These are phyloP conservation scores for Capronia epimyces DNA, from an alignment of 2,329 filamentous ascomycete species.

Conservation along the genomic window DNA sequence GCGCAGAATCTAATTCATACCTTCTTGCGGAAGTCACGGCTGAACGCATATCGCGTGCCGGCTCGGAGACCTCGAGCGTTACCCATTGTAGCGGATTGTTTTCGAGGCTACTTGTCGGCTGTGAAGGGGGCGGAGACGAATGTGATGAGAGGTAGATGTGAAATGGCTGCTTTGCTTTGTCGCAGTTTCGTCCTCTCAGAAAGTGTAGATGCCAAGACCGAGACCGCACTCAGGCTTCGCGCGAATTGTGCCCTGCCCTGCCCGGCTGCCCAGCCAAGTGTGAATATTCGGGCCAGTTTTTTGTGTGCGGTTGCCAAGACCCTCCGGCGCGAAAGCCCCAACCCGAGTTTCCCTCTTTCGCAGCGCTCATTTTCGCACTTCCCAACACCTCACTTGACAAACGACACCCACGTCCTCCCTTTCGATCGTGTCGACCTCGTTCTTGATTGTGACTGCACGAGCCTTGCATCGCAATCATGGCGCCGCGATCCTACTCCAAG, in stretches of 20 bases:
- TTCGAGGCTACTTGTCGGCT: constrained; percentile 47
- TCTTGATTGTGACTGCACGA: constrained; percentile 29
- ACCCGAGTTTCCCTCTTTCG: constrained; percentile 15
- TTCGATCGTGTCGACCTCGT: constrained; percentile 16
- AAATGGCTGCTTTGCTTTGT: neutral
- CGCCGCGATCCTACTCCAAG: constrained; percentile 82
- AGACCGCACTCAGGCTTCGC: neutral
- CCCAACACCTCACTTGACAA: constrained; percentile 16
- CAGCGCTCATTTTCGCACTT: constrained; percentile 6
- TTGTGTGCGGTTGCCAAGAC: constrained; percentile 10
- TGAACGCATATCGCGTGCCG: constrained; percentile 83
- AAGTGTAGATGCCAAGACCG: constrained; percentile 3
- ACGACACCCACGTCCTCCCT: constrained; percentile 16
- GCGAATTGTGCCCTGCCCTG: neutral
- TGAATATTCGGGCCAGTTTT: constrained; percentile 8
- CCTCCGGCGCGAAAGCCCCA: neutral
- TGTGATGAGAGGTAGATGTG: constrained; percentile 24
- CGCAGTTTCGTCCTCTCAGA: constrained; percentile 2
- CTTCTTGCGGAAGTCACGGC: constrained; percentile 88
- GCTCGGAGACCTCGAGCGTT: constrained; percentile 81
- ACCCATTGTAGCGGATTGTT: constrained; percentile 54
- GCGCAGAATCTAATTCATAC: constrained; percentile 2
- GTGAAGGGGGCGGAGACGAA: constrained; percentile 43
- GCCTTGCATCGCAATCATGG: constrained; percentile 40
- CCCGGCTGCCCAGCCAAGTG: too few species aligned